Evolutionary conservation across 805 yeast species (phyloP).

Genomic region (Saccharomycopsis synnaedendra): DNA sequence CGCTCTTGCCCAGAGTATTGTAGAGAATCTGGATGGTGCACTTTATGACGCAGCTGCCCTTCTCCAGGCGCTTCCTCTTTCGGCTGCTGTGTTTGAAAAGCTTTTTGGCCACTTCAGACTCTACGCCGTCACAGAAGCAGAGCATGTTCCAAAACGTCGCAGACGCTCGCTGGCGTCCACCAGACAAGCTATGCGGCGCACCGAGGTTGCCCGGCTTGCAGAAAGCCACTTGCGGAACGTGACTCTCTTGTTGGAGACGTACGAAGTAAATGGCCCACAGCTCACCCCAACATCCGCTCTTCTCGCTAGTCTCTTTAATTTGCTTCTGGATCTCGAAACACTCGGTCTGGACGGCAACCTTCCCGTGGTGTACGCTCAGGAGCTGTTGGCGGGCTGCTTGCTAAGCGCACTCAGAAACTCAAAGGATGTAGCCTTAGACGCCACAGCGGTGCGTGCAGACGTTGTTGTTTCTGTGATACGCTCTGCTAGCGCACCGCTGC

Average conservation of each 20-base stretch:
- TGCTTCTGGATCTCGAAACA: conserved; percentile 67
- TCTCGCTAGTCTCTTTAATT: conserved; percentile 42
- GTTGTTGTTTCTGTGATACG: conserved; percentile 85
- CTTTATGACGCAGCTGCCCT: conserved; percentile 43
- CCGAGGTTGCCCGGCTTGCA: conserved; percentile 62
- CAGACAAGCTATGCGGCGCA: conserved; percentile 61
- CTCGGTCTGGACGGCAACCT: conserved; percentile 84
- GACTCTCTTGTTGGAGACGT: conserved; percentile 67
- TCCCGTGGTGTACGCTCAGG: conserved; percentile 87
- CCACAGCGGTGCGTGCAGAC: conserved; percentile 73
- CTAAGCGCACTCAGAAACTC: conserved; percentile 49
- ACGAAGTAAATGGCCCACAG: conserved; percentile 38
- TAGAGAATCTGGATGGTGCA: conserved; percentile 39
- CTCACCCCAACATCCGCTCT: conserved; percentile 30
- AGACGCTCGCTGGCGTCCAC: conserved; percentile 71
- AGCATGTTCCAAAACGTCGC: conserved; percentile 59
- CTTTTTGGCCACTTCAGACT: conserved; percentile 51
- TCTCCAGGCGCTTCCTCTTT: conserved; percentile 42
- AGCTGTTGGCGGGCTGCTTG: conserved; percentile 81
- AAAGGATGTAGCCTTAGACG: conserved; percentile 34
- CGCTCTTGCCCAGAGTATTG: conserved; percentile 43
- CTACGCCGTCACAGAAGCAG: conserved; percentile 21
- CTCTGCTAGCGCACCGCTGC: conserved; percentile 84
- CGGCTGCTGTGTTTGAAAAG: conserved; percentile 44
- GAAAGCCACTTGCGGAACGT: conserved; percentile 66